A percentile compares a stretch with the other conserved stretches of the same genome.
Evolutionary conservation across 805 yeast species (phyloP).

Genomic region (Torulaspora delbrueckii): DNA sequence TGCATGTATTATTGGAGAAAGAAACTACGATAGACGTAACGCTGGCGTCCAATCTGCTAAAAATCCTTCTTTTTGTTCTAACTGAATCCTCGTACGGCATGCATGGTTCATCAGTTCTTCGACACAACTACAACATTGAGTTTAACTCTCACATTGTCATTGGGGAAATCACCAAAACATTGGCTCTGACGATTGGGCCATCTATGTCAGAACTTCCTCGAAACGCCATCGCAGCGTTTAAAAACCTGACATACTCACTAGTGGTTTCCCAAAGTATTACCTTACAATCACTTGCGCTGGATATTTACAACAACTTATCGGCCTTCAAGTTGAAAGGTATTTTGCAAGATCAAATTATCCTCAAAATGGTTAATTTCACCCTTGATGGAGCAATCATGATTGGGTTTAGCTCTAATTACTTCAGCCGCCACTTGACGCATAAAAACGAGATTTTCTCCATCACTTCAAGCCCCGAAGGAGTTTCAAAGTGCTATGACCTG

Average conservation of each 20-base stretch:
- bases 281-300: constrained; percentile 22
- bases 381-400: constrained; percentile 15
- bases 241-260: constrained; percentile 36
- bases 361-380: constrained; percentile 21
- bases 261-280: constrained; percentile 35
- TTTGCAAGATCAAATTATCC: constrained; percentile 31
- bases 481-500: constrained; percentile 49
- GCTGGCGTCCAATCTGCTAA: constrained; percentile 43
- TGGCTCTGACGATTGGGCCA: constrained; percentile 58
- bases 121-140: constrained; percentile 47
- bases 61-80: constrained; percentile 38
- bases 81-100: constrained; percentile 48
- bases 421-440: constrained; percentile 28
- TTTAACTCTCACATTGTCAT: constrained; percentile 43
- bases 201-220: constrained; percentile 37
- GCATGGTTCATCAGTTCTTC: constrained; percentile 39
- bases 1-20: constrained; percentile 51
- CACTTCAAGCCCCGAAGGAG: constrained; percentile 40
- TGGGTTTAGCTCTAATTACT: constrained; percentile 21
- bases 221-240: constrained; percentile 32
- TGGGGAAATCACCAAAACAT: constrained; percentile 40
- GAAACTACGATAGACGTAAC: constrained; percentile 45
- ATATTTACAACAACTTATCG: constrained; percentile 26
- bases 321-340: constrained; percentile 25
- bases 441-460: constrained; percentile 42